Evolutionary conservation across 768 basidiomycete genomes (phyloP).

Genomic region (Melanogaster broomeanus): DNA sequence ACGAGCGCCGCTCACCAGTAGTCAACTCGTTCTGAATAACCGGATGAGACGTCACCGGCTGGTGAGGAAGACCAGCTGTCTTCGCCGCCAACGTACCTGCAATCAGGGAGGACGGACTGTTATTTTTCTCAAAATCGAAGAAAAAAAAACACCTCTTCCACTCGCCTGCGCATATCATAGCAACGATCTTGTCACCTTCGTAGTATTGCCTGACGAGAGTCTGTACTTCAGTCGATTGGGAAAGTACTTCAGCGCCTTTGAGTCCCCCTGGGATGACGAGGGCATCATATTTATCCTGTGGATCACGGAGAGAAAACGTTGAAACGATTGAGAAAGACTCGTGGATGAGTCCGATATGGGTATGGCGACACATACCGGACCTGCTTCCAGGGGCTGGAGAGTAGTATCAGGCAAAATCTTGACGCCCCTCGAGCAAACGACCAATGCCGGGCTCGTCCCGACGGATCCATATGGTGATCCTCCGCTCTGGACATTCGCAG

Average conservation of each 20-base stretch:
- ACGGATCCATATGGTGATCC: slow-evolving; percentile 24
- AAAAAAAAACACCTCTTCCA: not conserved
- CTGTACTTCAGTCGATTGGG: slow-evolving; percentile 59
- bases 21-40: slow-evolving; percentile 63
- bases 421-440: slow-evolving; percentile 71
- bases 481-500: slow-evolving; percentile 58
- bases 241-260: slow-evolving; percentile 74
- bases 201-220: slow-evolving; percentile 57
- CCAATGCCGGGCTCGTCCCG: slow-evolving; percentile 44
- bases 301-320: not conserved
- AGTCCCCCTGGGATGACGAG: slow-evolving; percentile 79
- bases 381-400: slow-evolving; percentile 45
- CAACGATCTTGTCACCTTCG: slow-evolving; percentile 49
- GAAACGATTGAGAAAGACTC: not conserved
- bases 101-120: not conserved
- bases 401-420: slow-evolving; percentile 68
- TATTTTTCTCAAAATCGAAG: too few species aligned
- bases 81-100: slow-evolving; percentile 72
- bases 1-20: slow-evolving; percentile 38
- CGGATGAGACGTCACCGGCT: slow-evolving; percentile 79
- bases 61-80: slow-evolving; percentile 57
- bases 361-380: slow-evolving; percentile 46
- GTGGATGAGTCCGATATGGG: too few species aligned
- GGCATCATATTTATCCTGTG: slow-evolving; percentile 64
- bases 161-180: slow-evolving; percentile 85